phyloP scores from a whole-genome alignment of 305 asterid genomes.

The Fraxinus baroniana region DNA sequence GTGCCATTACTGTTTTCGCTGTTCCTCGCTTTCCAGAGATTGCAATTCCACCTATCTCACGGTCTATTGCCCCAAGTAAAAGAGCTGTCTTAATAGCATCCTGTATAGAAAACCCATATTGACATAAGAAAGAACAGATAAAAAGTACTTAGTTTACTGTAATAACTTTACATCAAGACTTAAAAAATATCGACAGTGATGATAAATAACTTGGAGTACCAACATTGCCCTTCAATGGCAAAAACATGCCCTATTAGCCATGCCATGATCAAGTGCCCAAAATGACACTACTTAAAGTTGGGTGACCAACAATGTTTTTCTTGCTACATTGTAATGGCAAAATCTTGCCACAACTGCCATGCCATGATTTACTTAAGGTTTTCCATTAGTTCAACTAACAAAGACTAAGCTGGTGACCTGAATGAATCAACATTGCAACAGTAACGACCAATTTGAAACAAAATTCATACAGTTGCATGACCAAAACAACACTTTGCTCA shows the following conservation, averaged over 20 bases:
- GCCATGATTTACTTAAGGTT: not conserved
- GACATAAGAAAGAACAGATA: not conserved
- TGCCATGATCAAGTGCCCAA: not conserved
- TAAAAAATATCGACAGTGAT: not conserved
- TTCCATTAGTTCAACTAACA: not conserved
- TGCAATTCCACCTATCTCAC: constrained; percentile 97
- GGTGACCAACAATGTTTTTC: not conserved
- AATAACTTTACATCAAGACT: not conserved
- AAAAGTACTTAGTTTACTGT: not conserved
- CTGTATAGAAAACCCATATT: constrained; percentile 38
- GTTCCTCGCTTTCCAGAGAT: constrained; percentile 98
- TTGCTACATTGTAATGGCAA: not conserved
- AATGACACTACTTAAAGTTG: not conserved
- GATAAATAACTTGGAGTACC: not conserved
- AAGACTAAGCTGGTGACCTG: not conserved
- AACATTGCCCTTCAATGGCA: not conserved
- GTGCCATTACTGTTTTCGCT: constrained; percentile 98
- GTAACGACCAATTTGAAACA: not conserved
- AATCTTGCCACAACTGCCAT: not conserved
- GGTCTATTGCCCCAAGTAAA: constrained; percentile 94
- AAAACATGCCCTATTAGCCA: not conserved
- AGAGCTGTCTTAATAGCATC: constrained; percentile 98
- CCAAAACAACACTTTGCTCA: not conserved
- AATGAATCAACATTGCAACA: not conserved
- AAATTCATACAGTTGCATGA: not conserved